phyloP scores from a whole-genome alignment of 306 rosid species.

The Cicer bijugum region DNA sequence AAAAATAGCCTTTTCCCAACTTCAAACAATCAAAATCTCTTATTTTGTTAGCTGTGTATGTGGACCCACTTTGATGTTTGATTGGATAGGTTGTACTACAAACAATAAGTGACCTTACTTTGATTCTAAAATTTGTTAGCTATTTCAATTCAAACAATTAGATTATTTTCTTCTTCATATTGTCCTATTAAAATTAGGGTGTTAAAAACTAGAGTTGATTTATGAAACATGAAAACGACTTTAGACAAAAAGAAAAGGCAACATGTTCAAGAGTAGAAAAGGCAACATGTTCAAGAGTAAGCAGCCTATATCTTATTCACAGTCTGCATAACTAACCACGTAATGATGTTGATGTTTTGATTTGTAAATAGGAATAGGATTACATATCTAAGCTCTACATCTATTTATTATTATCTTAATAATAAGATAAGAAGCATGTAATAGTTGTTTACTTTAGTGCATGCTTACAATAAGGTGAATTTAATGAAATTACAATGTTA shows the following conservation, averaged over 20 bases:
- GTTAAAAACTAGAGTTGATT: background rate
- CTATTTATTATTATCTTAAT: background rate
- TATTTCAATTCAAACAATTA: too few species aligned
- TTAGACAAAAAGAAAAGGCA: slow-evolving; percentile 11
- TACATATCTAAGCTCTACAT: slow-evolving; percentile 20
- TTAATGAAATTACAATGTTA: too few species aligned
- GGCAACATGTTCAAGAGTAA: slow-evolving; percentile 13
- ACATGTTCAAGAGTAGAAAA: slow-evolving; percentile 16
- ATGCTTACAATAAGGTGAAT: too few species aligned
- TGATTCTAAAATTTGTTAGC: too few species aligned
- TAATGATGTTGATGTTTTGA: slow-evolving; percentile 37
- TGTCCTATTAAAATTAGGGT: background rate
- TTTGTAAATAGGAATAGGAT: background rate
- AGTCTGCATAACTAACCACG: slow-evolving; percentile 19
- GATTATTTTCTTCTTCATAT: too few species aligned
- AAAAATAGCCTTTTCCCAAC: too few species aligned
- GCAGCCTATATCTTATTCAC: slow-evolving; percentile 26
- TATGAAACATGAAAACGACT: slow-evolving; percentile 29
- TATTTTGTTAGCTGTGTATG: background rate
- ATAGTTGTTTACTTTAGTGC: background rate
- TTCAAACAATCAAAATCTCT: background rate
- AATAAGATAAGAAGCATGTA: background rate
- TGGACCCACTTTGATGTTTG: slow-evolving; percentile 45
- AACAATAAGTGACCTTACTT: background rate
- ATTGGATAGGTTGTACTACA: slow-evolving; percentile 31